Percentiles rank a stretch among this genome's conserved stretches.
phyloP scores from a whole-genome alignment of 805 yeast species.

The Lipomyces oligophaga region DNA sequence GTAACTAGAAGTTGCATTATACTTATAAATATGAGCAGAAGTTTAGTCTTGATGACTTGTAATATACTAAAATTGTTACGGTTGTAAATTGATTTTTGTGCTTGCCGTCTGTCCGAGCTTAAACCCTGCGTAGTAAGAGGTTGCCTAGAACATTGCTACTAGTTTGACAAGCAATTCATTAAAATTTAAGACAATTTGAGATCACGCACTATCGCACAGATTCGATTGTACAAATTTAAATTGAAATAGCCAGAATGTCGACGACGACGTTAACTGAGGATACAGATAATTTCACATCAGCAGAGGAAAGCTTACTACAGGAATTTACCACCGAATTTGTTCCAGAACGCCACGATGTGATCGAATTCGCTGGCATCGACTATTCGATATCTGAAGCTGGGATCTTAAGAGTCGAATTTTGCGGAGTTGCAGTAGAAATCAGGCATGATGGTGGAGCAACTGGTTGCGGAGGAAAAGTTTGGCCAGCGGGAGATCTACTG shows the following conservation, averaged over 20 bases:
- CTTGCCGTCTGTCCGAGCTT: not conserved
- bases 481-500: slow-evolving; percentile 59
- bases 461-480: slow-evolving; percentile 62
- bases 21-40: not conserved
- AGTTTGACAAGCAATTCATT: no score
- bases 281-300: no score
- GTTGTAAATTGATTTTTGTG: no score
- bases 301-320: no score
- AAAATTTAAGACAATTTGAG: no score
- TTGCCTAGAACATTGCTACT: no score
- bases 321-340: slow-evolving; percentile 9
- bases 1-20: not conserved
- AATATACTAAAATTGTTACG: no score
- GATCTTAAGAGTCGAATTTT: slow-evolving; percentile 12
- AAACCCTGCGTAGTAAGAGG: no score
- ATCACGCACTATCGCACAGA: no score
- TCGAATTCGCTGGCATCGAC: slow-evolving; percentile 21
- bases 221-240: no score
- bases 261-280: no score
- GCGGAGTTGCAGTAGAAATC: slow-evolving; percentile 34
- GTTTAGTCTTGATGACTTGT: not conserved
- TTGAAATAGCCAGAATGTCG: no score
- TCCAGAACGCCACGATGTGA: slow-evolving; percentile 10
- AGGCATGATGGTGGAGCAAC: slow-evolving; percentile 55
- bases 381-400: slow-evolving; percentile 20